Evolutionary conservation across 345 rosid genomes (phyloP).

Genomic region (Rhodamnia rubescens): DNA sequence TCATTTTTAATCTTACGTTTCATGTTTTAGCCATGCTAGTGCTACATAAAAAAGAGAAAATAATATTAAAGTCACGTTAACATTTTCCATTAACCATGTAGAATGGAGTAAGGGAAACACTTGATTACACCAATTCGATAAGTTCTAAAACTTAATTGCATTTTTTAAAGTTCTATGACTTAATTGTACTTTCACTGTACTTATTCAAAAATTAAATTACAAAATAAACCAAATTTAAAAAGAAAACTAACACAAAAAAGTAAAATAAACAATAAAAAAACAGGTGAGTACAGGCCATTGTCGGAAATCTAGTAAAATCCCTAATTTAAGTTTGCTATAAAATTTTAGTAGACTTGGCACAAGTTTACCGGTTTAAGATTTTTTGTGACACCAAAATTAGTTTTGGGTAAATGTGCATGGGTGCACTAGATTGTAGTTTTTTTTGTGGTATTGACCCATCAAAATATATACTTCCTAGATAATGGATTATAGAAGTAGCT

Average conservation of each 20-base stretch:
- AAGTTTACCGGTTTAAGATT: background rate
- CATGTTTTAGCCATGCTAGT: background rate
- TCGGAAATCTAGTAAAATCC: background rate
- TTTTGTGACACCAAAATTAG: background rate
- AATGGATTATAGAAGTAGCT: background rate
- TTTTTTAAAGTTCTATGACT: background rate
- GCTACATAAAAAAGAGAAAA: background rate
- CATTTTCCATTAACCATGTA: background rate
- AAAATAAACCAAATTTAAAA: background rate
- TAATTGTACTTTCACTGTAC: background rate
- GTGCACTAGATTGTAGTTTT: background rate
- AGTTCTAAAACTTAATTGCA: background rate
- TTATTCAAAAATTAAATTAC: background rate
- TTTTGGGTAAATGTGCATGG: background rate
- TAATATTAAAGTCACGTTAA: background rate
- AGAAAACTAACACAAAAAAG: background rate
- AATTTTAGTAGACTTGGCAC: background rate
- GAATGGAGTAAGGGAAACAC: background rate
- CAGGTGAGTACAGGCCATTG: background rate
- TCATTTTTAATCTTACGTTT: background rate
- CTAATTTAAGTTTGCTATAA: background rate
- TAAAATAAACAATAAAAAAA: background rate
- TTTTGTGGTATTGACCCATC: background rate
- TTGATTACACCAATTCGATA: background rate
- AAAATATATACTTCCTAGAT: background rate